Evolutionary conservation across 2,329 filamentous ascomycete genomes (phyloP).

Genomic region (Alternaria sp.): DNA sequence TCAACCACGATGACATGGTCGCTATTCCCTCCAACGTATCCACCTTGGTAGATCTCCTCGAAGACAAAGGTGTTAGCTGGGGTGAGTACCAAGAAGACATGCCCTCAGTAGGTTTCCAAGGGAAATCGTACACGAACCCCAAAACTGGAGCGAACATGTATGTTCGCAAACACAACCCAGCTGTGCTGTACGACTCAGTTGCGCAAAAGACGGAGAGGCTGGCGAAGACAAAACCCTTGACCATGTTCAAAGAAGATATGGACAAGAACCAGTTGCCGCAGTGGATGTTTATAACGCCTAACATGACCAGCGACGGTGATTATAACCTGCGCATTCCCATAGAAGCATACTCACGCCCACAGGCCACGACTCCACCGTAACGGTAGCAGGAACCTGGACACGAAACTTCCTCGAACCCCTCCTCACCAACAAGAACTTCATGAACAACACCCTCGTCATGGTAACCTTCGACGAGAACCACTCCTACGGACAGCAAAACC

Average conservation of each 20-base stretch:
- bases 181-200: conserved; percentile 70
- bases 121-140: conserved; percentile 64
- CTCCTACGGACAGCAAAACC: conserved; percentile 70
- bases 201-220: conserved; percentile 65
- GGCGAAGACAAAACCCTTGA: conserved; percentile 76
- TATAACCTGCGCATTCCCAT: not conserved
- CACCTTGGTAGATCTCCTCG: conserved; percentile 51
- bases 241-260: conserved; percentile 61
- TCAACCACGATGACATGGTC: conserved; percentile 70
- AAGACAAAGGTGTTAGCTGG: conserved; percentile 54
- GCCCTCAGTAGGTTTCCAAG: conserved; percentile 76
- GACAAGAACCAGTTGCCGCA: conserved; percentile 32
- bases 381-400: conserved; percentile 71
- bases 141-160: conserved; percentile 73
- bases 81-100: conserved; percentile 76
- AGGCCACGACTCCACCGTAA: conserved; percentile 72
- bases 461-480: conserved; percentile 82
- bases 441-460: conserved; percentile 75
- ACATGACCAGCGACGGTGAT: conserved; percentile 77
- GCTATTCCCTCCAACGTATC: conserved; percentile 49
- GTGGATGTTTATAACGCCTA: conserved; percentile 57
- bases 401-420: conserved; percentile 73
- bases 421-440: conserved; percentile 72
- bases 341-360: not conserved
- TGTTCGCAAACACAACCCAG: conserved; percentile 79